Conservation (phyloP, 768 basidiomycete species). For the Nidularia pulvinata region DNA sequence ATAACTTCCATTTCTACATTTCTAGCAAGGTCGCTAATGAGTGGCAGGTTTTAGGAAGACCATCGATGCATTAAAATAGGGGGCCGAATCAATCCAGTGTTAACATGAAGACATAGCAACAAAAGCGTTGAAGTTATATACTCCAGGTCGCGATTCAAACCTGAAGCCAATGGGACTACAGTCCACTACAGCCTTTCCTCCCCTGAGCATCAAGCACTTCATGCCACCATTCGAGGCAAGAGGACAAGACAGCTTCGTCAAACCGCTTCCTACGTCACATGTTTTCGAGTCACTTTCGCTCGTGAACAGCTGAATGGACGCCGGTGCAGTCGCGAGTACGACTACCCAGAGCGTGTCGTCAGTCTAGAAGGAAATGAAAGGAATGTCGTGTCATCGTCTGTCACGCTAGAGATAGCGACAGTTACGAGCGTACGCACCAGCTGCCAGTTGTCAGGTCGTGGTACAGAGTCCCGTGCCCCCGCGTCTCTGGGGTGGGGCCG, state of each 20-base stretch:
- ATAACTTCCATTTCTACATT: no score
- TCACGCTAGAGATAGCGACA: background rate
- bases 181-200: constrained; percentile 28
- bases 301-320: constrained; percentile 36
- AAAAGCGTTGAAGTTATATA: constrained; percentile 70
- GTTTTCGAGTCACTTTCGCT: no score
- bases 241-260: constrained; percentile 50
- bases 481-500: constrained; percentile 55
- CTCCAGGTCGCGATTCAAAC: constrained; percentile 44
- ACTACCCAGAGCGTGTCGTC: constrained; percentile 63
- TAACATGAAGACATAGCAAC: no score
- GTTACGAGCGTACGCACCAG: constrained; percentile 32
- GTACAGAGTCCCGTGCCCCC: constrained; percentile 42
- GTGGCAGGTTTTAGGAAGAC: no score
- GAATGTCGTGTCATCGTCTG: no score
- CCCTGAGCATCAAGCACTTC: constrained; percentile 27
- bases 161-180: constrained; percentile 45
- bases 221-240: constrained; percentile 28
- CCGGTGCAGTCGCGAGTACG: constrained; percentile 46
- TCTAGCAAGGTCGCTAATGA: no score
- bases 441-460: constrained; percentile 48
- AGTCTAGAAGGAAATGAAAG: no score
- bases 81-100: no score
- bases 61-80: no score
- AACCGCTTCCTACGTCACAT: constrained; percentile 42